Evolutionary conservation across 2,329 filamentous ascomycete genomes (phyloP), one percentile per base, ranked within the genome.

Genomic region (Eutypella sp.): DNA sequence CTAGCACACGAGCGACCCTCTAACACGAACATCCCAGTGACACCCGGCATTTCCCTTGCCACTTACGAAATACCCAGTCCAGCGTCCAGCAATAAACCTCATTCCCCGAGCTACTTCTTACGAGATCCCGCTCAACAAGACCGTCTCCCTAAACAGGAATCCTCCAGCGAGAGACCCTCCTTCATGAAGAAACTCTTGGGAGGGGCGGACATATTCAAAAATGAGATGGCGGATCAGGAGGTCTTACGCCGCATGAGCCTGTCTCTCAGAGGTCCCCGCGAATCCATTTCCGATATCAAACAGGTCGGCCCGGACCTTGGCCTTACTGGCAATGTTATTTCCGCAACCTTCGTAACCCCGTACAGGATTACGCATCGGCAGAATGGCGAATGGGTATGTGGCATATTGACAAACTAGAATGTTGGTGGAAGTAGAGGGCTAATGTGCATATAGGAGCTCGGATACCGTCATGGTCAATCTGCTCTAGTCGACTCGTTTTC

Each of bases 401-500:
- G 41, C 44, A 46, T 44, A 20, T 42, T 38, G 11, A 15, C 41
- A 29, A 4, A 34, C 15, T 39, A 15, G 23, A n/a, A 41, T 6
- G 45, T 11, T 39, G 47, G 10, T n/a, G 9, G 4, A 16, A 18
- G 3, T 24, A 18, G 20, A 7, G n/a, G 29, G 44, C 48, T 54
- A 44, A 57, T 34, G 10, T 5, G 5, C 4, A 19, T 44, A 20
- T 52, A 92, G 88, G 81, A 87, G 61, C 71, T 96, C 45, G 82
- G 81, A 57, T 74, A 82, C 49, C 87, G 91, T 22, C 85, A 86
- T 49, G 92, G 92, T 45, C 92, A 91, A 47, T 96, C 92, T 11
- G 90, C 92, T 15, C 78, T 97, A 27, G 95, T 95, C 68, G 90
- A 96, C 65, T 91, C 90, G 9, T 90, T 97, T 60, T 81, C 85